A percentile compares a stretch with the other conserved stretches of the same genome.
phyloP scores from a whole-genome alignment of 148 eudicot species.

The Agrostemma githago region DNA sequence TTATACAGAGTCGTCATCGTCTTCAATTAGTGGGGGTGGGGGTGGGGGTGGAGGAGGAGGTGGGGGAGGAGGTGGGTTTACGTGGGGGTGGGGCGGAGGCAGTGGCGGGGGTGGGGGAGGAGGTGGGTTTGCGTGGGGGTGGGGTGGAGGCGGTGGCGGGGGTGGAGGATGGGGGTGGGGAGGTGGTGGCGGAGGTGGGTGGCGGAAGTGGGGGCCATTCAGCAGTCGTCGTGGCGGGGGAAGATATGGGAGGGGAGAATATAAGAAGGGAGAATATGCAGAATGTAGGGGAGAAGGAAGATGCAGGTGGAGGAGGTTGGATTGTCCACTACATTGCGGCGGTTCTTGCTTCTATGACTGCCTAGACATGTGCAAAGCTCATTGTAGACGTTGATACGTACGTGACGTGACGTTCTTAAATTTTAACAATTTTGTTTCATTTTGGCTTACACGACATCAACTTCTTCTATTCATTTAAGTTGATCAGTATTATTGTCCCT shows the following conservation, averaged over 20 bases:
- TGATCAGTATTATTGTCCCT: neutral
- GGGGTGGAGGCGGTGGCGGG: constrained; percentile 17
- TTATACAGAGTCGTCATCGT: neutral
- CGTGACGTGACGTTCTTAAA: neutral
- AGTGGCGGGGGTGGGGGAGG: neutral
- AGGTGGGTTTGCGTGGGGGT: neutral
- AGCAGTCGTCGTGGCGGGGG: constrained; percentile 11
- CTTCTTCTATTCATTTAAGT: neutral
- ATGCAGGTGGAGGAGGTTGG: constrained; percentile 56
- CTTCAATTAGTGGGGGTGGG: neutral
- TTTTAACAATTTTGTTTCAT: neutral
- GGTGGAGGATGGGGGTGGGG: constrained; percentile 33
- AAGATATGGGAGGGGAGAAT: constrained; percentile 36
- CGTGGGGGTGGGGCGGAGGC: neutral
- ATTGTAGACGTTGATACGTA: constrained; percentile 19
- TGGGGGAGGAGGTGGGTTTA: neutral
- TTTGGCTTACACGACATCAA: no score
- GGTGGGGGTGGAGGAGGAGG: constrained; percentile 2
- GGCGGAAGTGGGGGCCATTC: constrained; percentile 10
- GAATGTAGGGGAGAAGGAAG: constrained; percentile 59
- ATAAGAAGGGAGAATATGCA: constrained; percentile 56
- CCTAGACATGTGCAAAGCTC: constrained; percentile 64
- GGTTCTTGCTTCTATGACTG: constrained; percentile 74
- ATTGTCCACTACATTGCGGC: constrained; percentile 81
- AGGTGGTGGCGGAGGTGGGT: constrained; percentile 7